Evolutionary conservation across 106 monocot species (phyloP).

Genomic region (Apostasia shenzhenica): DNA sequence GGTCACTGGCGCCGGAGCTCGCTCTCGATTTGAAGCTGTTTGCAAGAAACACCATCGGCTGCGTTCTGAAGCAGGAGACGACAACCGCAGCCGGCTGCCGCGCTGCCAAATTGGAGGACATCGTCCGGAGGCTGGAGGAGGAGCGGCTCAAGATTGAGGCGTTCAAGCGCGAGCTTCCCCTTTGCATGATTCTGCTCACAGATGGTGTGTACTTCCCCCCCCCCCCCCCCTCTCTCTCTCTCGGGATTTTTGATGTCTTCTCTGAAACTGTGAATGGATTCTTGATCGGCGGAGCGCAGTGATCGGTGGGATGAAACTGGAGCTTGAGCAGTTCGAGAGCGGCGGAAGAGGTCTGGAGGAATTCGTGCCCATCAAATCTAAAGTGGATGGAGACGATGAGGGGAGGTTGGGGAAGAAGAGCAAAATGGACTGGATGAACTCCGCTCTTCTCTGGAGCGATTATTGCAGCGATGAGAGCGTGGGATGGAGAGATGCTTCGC

Average conservation of each 20-base stretch:
- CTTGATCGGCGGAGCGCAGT: constrained; percentile 28
- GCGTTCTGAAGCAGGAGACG: background rate
- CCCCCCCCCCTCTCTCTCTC: background rate
- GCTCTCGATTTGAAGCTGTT: constrained; percentile 12
- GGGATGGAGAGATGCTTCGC: background rate
- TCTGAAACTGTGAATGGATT: background rate
- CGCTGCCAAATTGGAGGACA: constrained; percentile 3
- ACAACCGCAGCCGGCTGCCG: background rate
- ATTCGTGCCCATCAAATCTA: constrained; percentile 42
- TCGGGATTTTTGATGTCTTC: background rate
- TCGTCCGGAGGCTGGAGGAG: constrained; percentile 4
- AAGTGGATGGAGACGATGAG: constrained; percentile 23
- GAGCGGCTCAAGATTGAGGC: constrained; percentile 14
- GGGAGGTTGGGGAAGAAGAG: constrained; percentile 28
- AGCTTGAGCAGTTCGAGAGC: constrained; percentile 34
- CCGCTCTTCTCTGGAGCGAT: constrained; percentile 87
- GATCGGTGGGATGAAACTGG: constrained; percentile 45
- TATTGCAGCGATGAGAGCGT: constrained; percentile 18
- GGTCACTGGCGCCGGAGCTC: constrained; percentile 7
- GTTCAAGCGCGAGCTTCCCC: constrained; percentile 20
- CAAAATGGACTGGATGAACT: constrained; percentile 91
- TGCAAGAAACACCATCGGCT: background rate
- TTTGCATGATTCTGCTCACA: constrained; percentile 16
- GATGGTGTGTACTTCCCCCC: background rate
- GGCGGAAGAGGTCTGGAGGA: constrained; percentile 24